A percentile compares a stretch with the other conserved stretches of the same genome.
Conservation (phyloP, 2,329 filamentous ascomycete genomes). For the Nigrospora sphaerica region DNA sequence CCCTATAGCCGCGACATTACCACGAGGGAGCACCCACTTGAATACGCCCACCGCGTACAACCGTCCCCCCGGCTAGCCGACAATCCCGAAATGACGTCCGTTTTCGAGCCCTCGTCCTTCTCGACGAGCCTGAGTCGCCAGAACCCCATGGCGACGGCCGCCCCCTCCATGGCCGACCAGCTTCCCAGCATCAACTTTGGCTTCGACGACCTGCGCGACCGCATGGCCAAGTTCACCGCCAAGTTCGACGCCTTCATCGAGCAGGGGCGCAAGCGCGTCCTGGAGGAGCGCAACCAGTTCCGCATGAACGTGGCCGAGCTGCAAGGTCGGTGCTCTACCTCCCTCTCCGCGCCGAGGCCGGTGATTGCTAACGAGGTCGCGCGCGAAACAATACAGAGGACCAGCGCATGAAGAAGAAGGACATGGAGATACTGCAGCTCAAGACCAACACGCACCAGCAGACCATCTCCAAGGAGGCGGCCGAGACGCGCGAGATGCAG, state of each 20-base stretch:
- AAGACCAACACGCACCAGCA: conserved; percentile 66
- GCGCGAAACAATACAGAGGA: no score
- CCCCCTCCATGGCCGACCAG: conserved; percentile 64
- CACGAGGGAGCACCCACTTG: background rate
- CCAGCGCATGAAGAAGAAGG: conserved; percentile 79
- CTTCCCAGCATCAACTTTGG: conserved; percentile 91
- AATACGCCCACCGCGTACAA: background rate
- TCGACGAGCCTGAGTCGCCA: conserved; percentile 56
- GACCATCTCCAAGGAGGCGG: conserved; percentile 67
- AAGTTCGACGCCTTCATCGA: conserved; percentile 94
- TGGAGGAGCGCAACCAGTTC: conserved; percentile 93
- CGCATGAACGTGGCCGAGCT: conserved; percentile 83
- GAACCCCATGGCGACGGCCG: conserved; percentile 47
- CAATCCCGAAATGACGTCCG: conserved; percentile 39
- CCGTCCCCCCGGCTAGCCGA: background rate
- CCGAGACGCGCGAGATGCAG: conserved; percentile 72
- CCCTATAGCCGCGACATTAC: no score
- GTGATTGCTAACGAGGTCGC: background rate
- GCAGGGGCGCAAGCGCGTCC: conserved; percentile 76
- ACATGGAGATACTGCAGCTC: conserved; percentile 74
- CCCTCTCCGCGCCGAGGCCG: background rate
- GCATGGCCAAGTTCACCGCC: conserved; percentile 87
- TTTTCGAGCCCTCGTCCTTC: conserved; percentile 59
- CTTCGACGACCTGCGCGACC: conserved; percentile 89
- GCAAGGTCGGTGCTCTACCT: conserved; percentile 56